phyloP scores from a whole-genome alignment of 306 rosid species.

The Vigna nakashimae region DNA sequence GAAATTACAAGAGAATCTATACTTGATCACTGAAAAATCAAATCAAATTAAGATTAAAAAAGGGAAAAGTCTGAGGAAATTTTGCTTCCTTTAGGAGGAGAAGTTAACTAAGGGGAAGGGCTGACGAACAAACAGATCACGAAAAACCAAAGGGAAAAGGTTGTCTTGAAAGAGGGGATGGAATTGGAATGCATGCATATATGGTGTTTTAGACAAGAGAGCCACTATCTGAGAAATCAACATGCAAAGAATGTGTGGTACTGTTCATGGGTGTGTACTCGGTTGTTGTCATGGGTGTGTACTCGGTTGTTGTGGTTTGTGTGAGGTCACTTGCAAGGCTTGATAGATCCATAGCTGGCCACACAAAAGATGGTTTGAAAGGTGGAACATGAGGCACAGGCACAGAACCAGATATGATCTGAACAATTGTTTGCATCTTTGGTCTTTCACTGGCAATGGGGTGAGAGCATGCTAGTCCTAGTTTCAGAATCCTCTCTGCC shows the following conservation, averaged over 20 bases:
- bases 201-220: conserved; percentile 33
- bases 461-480: conserved; percentile 80
- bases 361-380: conserved; percentile 74
- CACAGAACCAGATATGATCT: conserved; percentile 68
- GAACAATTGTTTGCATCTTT: conserved; percentile 61
- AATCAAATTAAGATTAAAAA: conserved; percentile 28
- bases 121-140: conserved; percentile 10
- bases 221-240: conserved; percentile 29
- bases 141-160: neutral
- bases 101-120: neutral
- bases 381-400: conserved; percentile 64
- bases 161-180: neutral
- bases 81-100: conserved; percentile 29
- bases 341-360: conserved; percentile 61
- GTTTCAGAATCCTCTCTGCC: conserved; percentile 63
- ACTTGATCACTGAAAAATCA: conserved; percentile 29
- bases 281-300: conserved; percentile 36
- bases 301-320: conserved; percentile 24
- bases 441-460: conserved; percentile 72
- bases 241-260: conserved; percentile 38
- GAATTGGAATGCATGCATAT: conserved; percentile 9
- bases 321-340: conserved; percentile 46
- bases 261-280: conserved; percentile 38
- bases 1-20: conserved; percentile 11
- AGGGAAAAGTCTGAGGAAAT: neutral